Conservation (phyloP, 129 eudicot species). For the Mikania micrantha region DNA sequence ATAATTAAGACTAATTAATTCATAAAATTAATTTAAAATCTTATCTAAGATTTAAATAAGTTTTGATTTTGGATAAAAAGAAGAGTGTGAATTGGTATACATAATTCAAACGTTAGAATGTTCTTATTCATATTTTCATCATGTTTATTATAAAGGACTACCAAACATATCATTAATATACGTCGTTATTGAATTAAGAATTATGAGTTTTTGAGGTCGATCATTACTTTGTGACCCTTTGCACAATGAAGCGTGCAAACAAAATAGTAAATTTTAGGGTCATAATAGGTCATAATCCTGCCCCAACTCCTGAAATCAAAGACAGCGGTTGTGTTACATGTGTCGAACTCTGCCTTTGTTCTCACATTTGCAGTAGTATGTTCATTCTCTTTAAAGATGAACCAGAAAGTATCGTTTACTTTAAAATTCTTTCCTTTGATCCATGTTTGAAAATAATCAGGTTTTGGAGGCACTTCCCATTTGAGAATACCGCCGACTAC, state of each 20-base stretch:
- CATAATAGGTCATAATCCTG: too few species aligned
- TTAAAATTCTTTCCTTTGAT: neutral
- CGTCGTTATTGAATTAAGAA: neutral
- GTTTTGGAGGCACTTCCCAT: neutral
- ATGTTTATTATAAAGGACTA: too few species aligned
- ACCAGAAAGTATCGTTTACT: neutral
- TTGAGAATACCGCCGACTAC: neutral
- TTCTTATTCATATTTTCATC: too few species aligned
- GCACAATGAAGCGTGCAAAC: neutral
- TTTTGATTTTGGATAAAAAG: too few species aligned
- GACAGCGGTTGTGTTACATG: neutral
- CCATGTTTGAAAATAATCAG: neutral
- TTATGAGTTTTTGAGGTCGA: neutral
- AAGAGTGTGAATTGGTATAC: too few species aligned
- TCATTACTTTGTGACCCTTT: neutral
- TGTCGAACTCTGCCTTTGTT: neutral
- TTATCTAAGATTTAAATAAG: too few species aligned
- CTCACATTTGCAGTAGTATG: neutral
- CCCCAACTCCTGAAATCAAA: neutral
- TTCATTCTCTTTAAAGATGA: neutral
- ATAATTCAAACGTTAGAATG: too few species aligned
- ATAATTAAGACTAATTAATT: too few species aligned
- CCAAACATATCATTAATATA: neutral
- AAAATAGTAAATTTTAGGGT: neutral
- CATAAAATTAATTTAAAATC: too few species aligned